Evolutionary conservation across 1,284 basidiomycete species (phyloP).

Genomic region (Apiotrichum gracile): DNA sequence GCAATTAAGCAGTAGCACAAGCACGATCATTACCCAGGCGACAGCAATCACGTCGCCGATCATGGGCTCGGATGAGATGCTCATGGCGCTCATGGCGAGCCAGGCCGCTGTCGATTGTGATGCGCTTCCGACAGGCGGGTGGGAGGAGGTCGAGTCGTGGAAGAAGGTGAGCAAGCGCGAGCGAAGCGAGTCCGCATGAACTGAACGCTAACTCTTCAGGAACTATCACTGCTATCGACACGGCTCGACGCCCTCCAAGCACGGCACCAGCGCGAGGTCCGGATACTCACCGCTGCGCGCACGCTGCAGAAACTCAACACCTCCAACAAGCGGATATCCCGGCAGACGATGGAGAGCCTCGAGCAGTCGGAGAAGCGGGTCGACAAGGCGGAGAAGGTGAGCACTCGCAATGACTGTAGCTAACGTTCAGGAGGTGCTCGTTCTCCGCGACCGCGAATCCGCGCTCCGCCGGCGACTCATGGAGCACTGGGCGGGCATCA

Average conservation of each 20-base stretch:
- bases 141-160: constrained; percentile 83
- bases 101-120: constrained; percentile 71
- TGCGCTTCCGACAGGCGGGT: constrained; percentile 63
- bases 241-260: constrained; percentile 39
- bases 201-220: constrained; percentile 25
- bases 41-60: neutral
- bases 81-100: constrained; percentile 74
- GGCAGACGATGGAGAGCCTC: constrained; percentile 46
- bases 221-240: constrained; percentile 37
- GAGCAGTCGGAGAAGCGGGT: constrained; percentile 45
- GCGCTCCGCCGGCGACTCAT: constrained; percentile 38
- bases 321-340: constrained; percentile 45
- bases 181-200: too few relatives aligned
- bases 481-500: constrained; percentile 47
- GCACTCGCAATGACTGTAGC: neutral
- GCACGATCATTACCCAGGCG: constrained; percentile 2
- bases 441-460: constrained; percentile 42
- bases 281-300: constrained; percentile 46
- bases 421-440: constrained; percentile 40
- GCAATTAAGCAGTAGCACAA: constrained; percentile 3
- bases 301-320: constrained; percentile 46
- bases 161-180: constrained; percentile 62
- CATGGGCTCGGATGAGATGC: constrained; percentile 58
- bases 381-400: constrained; percentile 45
- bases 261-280: constrained; percentile 45